Evolutionary conservation across 768 basidiomycete genomes (phyloP).

Genomic region (Pleurotus salmoneostramineus): DNA sequence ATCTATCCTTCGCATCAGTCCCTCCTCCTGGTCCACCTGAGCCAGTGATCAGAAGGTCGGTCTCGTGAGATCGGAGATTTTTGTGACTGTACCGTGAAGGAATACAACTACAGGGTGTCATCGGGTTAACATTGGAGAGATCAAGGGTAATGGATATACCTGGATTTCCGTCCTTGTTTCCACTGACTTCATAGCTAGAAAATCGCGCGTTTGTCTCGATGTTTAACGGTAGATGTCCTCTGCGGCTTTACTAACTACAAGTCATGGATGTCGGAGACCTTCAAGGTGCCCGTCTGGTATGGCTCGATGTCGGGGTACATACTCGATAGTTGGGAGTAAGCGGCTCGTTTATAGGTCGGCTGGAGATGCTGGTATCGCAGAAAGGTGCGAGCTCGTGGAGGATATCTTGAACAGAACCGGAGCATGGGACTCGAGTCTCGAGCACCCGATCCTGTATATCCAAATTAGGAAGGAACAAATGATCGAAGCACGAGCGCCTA

Average conservation of each 20-base stretch:
- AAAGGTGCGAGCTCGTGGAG: background rate
- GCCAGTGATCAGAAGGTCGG: background rate
- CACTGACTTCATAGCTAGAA: slow-evolving; percentile 75
- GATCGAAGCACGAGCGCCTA: background rate
- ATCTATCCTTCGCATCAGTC: slow-evolving; percentile 58
- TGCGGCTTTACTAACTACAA: slow-evolving; percentile 50
- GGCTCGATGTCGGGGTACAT: slow-evolving; percentile 75
- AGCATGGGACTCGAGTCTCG: background rate
- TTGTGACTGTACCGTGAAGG: slow-evolving; percentile 51
- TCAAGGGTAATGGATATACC: slow-evolving; percentile 32
- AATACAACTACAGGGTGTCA: slow-evolving; percentile 57
- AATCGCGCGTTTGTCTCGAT: background rate
- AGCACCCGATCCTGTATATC: slow-evolving; percentile 4
- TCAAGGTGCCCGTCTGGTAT: slow-evolving; percentile 58
- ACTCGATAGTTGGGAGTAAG: slow-evolving; percentile 1
- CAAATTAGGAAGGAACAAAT: background rate
- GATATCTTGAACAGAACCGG: background rate
- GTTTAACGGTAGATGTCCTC: background rate
- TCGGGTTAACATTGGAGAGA: background rate
- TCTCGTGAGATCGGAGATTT: background rate
- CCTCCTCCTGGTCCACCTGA: slow-evolving; percentile 83
- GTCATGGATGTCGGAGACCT: slow-evolving; percentile 71
- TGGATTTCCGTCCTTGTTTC: slow-evolving; percentile 72
- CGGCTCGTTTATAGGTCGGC: background rate
- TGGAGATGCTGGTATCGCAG: background rate